These are phyloP conservation scores for Blumeria hordei DNA, from an alignment of 2,329 filamentous ascomycete genomes.

Conservation along the genomic window DNA sequence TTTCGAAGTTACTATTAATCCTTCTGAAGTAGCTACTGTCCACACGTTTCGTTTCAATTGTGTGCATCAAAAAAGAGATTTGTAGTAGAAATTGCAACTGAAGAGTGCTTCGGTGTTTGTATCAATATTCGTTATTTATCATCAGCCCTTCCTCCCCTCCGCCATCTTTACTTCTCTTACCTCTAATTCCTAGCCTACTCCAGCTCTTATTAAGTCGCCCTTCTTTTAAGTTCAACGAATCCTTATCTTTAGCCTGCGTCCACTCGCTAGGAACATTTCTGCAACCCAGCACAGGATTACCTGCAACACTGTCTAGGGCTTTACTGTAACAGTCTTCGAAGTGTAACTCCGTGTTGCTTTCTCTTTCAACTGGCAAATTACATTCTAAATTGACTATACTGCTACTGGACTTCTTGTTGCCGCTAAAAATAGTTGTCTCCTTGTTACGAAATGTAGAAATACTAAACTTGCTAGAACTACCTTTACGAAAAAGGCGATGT, in stretches of 20 bases:
- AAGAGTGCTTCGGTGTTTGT: too few relatives aligned
- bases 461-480: constrained; percentile 40
- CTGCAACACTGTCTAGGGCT: constrained; percentile 30
- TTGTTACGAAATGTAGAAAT: constrained; percentile 31
- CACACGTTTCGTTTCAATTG: too few relatives aligned
- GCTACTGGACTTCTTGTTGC: constrained; percentile 29
- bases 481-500: constrained; percentile 37
- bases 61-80: too few relatives aligned
- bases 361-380: constrained; percentile 28
- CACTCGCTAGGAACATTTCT: constrained; percentile 21
- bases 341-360: constrained; percentile 30
- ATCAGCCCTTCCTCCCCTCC: background rate
- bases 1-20: too few relatives aligned
- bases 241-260: constrained; percentile 19
- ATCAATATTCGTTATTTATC: too few relatives aligned
- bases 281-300: constrained; percentile 29
- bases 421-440: constrained; percentile 24
- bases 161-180: constrained; percentile 12
- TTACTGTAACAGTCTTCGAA: constrained; percentile 25
- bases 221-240: constrained; percentile 10
- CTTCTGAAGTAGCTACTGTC: too few relatives aligned
- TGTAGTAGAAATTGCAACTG: too few relatives aligned
- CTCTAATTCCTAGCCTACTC: constrained; percentile 12
- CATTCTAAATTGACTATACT: constrained; percentile 29
- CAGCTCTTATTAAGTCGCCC: constrained; percentile 12